Evolutionary conservation across 768 basidiomycete species (phyloP).

Genomic region (Lactarius tabidus): DNA sequence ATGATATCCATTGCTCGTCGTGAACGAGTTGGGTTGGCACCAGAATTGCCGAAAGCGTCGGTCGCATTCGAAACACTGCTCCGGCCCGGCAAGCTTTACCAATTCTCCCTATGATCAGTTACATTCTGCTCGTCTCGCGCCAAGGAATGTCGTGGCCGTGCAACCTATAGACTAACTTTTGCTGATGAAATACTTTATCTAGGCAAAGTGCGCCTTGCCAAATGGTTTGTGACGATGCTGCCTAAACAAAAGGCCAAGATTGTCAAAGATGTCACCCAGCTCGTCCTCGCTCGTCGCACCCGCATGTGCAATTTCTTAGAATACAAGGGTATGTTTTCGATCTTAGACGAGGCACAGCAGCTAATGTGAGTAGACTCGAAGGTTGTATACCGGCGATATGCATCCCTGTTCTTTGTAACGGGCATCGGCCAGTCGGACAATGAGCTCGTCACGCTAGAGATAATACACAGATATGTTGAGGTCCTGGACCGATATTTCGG

Average conservation of each 20-base stretch:
- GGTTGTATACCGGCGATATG: constrained; percentile 93
- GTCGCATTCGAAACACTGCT: too few species aligned
- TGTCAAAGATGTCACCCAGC: constrained; percentile 91
- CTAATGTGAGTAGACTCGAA: constrained; percentile 53
- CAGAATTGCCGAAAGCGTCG: too few species aligned
- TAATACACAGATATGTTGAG: constrained; percentile 93
- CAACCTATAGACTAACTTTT: not conserved
- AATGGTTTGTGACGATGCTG: constrained; percentile 90
- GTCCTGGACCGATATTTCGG: constrained; percentile 83
- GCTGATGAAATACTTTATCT: not conserved
- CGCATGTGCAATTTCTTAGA: constrained; percentile 96
- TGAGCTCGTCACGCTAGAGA: constrained; percentile 86
- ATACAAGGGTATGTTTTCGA: constrained; percentile 74
- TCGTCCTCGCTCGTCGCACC: constrained; percentile 82
- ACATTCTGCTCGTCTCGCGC: constrained; percentile 88
- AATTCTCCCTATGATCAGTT: constrained; percentile 65
- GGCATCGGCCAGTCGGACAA: constrained; percentile 84
- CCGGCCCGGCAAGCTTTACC: not conserved
- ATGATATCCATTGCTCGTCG: not conserved
- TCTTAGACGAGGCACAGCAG: not conserved
- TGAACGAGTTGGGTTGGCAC: too few species aligned
- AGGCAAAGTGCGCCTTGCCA: constrained; percentile 93
- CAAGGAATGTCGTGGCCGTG: constrained; percentile 52
- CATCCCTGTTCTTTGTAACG: constrained; percentile 91
- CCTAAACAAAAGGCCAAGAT: constrained; percentile 84